Evolutionary conservation across 441 rosid genomes (phyloP), one percentile per base, ranked within the genome.

Genomic region (Gossypium gossypioides): DNA sequence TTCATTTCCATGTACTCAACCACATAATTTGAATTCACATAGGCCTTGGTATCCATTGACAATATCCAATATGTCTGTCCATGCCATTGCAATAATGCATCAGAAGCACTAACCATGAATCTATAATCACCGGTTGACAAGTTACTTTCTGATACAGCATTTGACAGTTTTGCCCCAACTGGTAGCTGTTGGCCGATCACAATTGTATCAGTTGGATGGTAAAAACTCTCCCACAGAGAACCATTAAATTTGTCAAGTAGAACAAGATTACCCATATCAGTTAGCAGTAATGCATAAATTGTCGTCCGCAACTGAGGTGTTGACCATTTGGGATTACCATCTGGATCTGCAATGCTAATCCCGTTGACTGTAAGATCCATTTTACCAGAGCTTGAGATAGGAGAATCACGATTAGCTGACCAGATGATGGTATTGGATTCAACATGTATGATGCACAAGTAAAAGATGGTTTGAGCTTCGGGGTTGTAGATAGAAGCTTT

Each of bases 181-280:
- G 67, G 77, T 1, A 93, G 81, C 16, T 13, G 76, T 69, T 93
- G 98, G 74, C 94, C 97, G 1, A 83, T 75, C 32, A 89, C 91
- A 51, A 93, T 80, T 0, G 96, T 83, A 77, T 93, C 96, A 0
- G 92, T 89, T 0, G 98, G 98, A 56, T 78, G 2, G 0, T 78
- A 57, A 73, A 93, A 93, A 73, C 94, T 93, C 73, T 93, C 91
- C 98, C 98, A 93, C 2, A 93, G 77, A 56, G 93, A 85, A 68
- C 0, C 71, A 71, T 91, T 93, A 21, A 64, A 76, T 7, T 63
- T 82, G 82, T 88, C 93, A 2, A 89, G 86, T 6, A 93, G 68
- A 69, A 87, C 83, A 59, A 93, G 88, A 75, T 93, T 91, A 0
- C 98, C 98, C 82, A 77, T 75, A 78, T 93, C 97, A 3, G 81